phyloP scores from a whole-genome alignment of 805 yeast species.

The Candida ovalis region DNA sequence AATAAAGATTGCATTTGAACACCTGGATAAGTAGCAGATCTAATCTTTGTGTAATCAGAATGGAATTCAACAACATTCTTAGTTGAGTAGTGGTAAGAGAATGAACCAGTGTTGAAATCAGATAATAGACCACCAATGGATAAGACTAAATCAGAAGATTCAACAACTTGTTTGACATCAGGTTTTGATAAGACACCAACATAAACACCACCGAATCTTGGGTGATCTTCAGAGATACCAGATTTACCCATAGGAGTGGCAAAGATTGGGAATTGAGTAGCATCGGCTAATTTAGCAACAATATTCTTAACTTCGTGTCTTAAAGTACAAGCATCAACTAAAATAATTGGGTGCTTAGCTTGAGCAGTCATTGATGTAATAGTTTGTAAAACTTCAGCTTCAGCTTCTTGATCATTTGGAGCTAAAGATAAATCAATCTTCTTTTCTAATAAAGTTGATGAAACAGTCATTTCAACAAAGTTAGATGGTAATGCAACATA shows the following conservation, averaged over 20 bases:
- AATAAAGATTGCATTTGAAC: constrained; percentile 59
- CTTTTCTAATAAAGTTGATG: constrained; percentile 49
- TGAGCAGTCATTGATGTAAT: constrained; percentile 46
- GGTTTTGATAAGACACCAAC: constrained; percentile 73
- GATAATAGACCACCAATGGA: constrained; percentile 75
- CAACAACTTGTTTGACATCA: constrained; percentile 62
- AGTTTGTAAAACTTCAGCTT: constrained; percentile 51
- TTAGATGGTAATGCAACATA: constrained; percentile 75
- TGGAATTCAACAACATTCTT: constrained; percentile 70
- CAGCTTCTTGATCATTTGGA: constrained; percentile 54
- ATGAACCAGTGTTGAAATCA: constrained; percentile 82
- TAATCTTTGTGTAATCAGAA: constrained; percentile 63
- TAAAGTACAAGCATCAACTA: constrained; percentile 78
- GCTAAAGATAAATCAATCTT: constrained; percentile 58
- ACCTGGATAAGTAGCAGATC: constrained; percentile 64
- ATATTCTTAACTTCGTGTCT: constrained; percentile 64
- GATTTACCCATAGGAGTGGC: constrained; percentile 86
- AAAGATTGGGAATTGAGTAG: constrained; percentile 71
- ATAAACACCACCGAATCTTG: constrained; percentile 76
- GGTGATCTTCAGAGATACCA: constrained; percentile 61
- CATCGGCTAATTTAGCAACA: constrained; percentile 54
- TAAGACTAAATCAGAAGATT: constrained; percentile 62
- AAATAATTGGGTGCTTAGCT: constrained; percentile 64
- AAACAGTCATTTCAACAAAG: constrained; percentile 59
- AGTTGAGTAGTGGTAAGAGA: constrained; percentile 65